These are phyloP conservation scores for Omphalotus guepiniiformis DNA, from an alignment of 768 basidiomycete species.

Conservation along the genomic window DNA sequence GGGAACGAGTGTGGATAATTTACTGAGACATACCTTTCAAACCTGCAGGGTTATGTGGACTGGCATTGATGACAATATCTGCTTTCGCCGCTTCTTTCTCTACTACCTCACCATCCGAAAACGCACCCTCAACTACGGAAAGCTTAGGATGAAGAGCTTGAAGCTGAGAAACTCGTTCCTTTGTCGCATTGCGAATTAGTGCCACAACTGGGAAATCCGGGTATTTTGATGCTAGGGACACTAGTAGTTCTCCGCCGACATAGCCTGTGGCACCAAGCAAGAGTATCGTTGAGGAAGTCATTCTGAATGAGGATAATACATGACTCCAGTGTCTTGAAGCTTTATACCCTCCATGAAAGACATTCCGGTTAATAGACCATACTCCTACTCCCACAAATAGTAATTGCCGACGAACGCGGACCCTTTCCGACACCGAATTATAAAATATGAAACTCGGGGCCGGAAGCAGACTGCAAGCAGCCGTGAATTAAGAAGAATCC, in stretches of 20 bases:
- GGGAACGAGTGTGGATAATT: no score
- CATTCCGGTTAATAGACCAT: no score
- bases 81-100: constrained; percentile 29
- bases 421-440: no score
- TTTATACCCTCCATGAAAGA: no score
- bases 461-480: no score
- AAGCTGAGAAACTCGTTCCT: constrained; percentile 26
- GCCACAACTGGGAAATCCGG: constrained; percentile 31
- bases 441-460: no score
- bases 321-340: no score
- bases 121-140: constrained; percentile 31
- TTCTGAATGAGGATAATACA: no score
- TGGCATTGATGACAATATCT: constrained; percentile 39
- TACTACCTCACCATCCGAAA: constrained; percentile 33
- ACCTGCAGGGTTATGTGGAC: constrained; percentile 33
- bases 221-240: constrained; percentile 26
- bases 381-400: no score
- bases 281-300: no score
- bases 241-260: constrained; percentile 38
- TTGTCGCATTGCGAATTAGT: constrained; percentile 30
- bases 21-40: constrained; percentile 33
- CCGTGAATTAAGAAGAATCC: no score
- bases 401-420: no score
- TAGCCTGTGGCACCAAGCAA: constrained; percentile 42
- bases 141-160: constrained; percentile 29